These are phyloP conservation scores for Lophiostoma macrostomum DNA, from an alignment of 495 filamentous ascomycete genomes.

Conservation along the genomic window DNA sequence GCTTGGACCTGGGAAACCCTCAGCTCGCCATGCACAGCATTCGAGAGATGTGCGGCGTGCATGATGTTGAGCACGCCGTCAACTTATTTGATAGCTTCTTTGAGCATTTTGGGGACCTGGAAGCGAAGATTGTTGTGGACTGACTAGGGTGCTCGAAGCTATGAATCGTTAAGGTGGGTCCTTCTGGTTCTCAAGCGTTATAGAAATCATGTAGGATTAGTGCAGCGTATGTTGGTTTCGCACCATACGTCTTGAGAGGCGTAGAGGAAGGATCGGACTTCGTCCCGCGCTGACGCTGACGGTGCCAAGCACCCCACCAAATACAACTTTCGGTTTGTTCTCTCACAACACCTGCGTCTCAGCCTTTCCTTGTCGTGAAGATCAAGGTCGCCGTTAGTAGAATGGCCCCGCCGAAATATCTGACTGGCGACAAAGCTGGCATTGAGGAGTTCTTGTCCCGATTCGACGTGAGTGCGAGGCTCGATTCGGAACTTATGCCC, in stretches of 20 bases:
- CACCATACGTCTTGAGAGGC: too few species aligned
- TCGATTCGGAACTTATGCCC: not conserved
- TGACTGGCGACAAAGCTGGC: slow-evolving; percentile 72
- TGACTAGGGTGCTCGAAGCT: slow-evolving; percentile 32
- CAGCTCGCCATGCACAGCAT: slow-evolving; percentile 98
- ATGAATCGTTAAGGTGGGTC: too few species aligned
- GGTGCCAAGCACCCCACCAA: slow-evolving; percentile 21
- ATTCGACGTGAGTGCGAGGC: slow-evolving; percentile 75
- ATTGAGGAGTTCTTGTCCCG: slow-evolving; percentile 79
- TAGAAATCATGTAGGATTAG: too few species aligned
- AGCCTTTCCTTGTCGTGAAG: too few species aligned
- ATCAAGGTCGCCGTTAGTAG: not conserved
- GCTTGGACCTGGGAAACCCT: slow-evolving; percentile 91
- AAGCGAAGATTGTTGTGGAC: slow-evolving; percentile 78
- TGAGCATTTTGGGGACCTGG: slow-evolving; percentile 72
- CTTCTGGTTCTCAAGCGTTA: too few species aligned
- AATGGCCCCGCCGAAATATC: slow-evolving; percentile 58
- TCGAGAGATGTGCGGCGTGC: slow-evolving; percentile 79
- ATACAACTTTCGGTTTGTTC: too few species aligned
- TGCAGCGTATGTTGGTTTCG: too few species aligned
- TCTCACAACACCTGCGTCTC: too few species aligned
- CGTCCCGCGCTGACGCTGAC: slow-evolving; percentile 14
- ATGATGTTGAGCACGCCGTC: slow-evolving; percentile 86
- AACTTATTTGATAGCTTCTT: slow-evolving; percentile 87
- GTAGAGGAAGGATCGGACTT: slow-evolving; percentile 8